phyloP scores from a whole-genome alignment of 306 rosid species.

The Inga leiocalycina region DNA sequence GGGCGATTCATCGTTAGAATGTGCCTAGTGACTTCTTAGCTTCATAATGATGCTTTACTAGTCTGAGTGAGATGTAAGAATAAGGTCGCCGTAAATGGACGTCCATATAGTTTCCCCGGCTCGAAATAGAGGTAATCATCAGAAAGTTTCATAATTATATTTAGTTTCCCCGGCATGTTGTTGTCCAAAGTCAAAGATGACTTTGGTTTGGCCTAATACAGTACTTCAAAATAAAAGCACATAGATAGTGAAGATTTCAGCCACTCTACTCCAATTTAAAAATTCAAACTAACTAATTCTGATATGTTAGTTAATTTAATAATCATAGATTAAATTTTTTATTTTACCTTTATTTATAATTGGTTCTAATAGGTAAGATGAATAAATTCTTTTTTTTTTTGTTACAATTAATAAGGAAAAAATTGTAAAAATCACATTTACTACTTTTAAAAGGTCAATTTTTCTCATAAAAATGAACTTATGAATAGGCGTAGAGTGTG shows the following conservation, averaged over 20 bases:
- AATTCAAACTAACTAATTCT: too few species aligned
- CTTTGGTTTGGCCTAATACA: background rate
- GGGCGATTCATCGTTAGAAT: background rate
- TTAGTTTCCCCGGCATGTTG: background rate
- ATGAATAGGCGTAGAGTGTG: too few species aligned
- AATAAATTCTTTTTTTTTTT: too few species aligned
- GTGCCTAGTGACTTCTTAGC: background rate
- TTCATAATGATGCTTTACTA: background rate
- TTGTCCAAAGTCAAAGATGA: conserved; percentile 1
- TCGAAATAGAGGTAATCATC: background rate
- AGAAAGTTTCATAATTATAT: background rate
- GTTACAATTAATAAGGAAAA: too few species aligned
- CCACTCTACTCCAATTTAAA: too few species aligned
- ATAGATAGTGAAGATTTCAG: background rate
- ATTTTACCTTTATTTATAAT: too few species aligned
- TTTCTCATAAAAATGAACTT: too few species aligned
- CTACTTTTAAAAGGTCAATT: too few species aligned
- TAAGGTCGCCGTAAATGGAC: background rate
- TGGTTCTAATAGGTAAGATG: too few species aligned
- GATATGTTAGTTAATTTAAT: too few species aligned
- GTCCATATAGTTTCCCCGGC: background rate
- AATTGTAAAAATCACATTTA: too few species aligned
- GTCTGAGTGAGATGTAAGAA: background rate
- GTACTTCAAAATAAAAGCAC: background rate
- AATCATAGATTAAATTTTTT: background rate